Conservation (phyloP, 1,284 basidiomycete species). For the Rhodotorula sp. region DNA sequence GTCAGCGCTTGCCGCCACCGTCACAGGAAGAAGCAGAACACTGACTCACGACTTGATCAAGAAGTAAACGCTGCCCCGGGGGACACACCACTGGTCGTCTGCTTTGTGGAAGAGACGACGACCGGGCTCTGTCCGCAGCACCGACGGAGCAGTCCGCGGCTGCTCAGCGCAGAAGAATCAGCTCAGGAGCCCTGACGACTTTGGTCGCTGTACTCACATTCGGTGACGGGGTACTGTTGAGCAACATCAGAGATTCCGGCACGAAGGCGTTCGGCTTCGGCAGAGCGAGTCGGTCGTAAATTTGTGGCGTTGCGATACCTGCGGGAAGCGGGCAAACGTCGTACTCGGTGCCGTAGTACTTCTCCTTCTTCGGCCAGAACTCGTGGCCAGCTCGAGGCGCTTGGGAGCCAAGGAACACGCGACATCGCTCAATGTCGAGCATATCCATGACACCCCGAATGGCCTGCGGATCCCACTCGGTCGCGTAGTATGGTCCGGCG, state of each 20-base stretch:
- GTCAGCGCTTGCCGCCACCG: not conserved
- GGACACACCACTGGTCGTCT: constrained; percentile 90
- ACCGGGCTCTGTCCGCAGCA: constrained; percentile 68
- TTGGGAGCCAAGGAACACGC: constrained; percentile 73
- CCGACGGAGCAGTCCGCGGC: constrained; percentile 69
- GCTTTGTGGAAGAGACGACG: constrained; percentile 89
- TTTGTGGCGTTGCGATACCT: constrained; percentile 50
- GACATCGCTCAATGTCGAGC: constrained; percentile 62
- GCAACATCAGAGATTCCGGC: constrained; percentile 75
- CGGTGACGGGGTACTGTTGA: constrained; percentile 61
- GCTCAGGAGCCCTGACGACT: rapidly evolving
- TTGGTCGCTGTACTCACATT: constrained; percentile 54
- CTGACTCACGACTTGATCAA: constrained; percentile 22
- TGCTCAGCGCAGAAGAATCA: constrained; percentile 44
- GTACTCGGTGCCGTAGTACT: constrained; percentile 80
- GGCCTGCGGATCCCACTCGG: constrained; percentile 71
- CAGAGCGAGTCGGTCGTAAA: constrained; percentile 62
- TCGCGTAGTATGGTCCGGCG: constrained; percentile 68
- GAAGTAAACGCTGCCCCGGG: constrained; percentile 48
- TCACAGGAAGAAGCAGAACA: not conserved
- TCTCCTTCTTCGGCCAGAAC: constrained; percentile 70
- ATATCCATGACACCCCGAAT: constrained; percentile 64
- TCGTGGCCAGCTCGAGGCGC: constrained; percentile 54
- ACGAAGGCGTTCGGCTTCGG: constrained; percentile 85
- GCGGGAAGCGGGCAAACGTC: constrained; percentile 59